A percentile compares a stretch with the other conserved stretches of the same genome.
These are phyloP conservation scores for Komagataella pseudopastoris DNA, from an alignment of 805 yeast genomes.

Conservation along the genomic window DNA sequence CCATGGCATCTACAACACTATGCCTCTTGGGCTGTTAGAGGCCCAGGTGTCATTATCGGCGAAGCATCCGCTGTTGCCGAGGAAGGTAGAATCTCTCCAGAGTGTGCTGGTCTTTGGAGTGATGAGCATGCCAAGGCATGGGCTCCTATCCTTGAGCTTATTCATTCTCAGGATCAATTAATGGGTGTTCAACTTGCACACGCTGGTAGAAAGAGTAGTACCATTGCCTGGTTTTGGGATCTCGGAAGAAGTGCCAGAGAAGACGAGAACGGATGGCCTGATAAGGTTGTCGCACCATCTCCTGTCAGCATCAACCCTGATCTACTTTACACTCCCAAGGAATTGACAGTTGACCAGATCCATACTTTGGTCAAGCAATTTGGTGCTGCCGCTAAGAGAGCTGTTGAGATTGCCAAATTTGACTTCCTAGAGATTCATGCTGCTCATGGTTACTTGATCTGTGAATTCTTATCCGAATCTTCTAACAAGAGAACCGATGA, in stretches of 20 bases:
- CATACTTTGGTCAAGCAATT: constrained; percentile 16
- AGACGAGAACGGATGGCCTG: constrained; percentile 24
- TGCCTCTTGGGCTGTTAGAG: constrained; percentile 26
- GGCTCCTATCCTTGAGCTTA: constrained; percentile 27
- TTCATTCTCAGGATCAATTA: constrained; percentile 27
- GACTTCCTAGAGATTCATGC: constrained; percentile 17
- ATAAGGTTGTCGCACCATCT: constrained; percentile 12
- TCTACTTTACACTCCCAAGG: constrained; percentile 20
- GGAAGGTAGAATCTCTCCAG: constrained; percentile 11
- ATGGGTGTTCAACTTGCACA: constrained; percentile 44
- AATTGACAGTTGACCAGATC: constrained; percentile 27
- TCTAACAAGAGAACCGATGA: constrained; percentile 15
- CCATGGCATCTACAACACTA: constrained; percentile 36
- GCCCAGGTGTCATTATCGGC: constrained; percentile 32
- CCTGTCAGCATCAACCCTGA: too few species aligned
- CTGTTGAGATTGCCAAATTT: constrained; percentile 13
- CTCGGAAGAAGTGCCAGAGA: constrained; percentile 3
- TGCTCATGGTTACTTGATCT: constrained; percentile 16
- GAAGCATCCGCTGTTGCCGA: constrained; percentile 22
- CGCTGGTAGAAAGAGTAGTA: constrained; percentile 31
- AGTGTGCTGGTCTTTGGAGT: constrained; percentile 30
- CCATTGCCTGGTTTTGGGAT: too few species aligned
- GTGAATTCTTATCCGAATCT: constrained; percentile 11
- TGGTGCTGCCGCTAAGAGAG: constrained; percentile 9
- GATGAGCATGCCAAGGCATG: constrained; percentile 31